Evolutionary conservation across 164 flowering plant genomes (phyloP).

Genomic region (grape (Vitis vinifera)): ASM3070453v1 NC_081809.1:25627001-25627500

Average conservation of each 20-base stretch:
- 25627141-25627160: conserved; percentile 77
- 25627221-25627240: conserved; percentile 85
- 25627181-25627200: conserved; percentile 87
- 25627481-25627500: too few species aligned
- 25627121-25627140: conserved; percentile 60
- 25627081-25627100: conserved; percentile 18
- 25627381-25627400: neutral
- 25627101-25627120: conserved; percentile 39
- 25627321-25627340: neutral
- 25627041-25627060: neutral
- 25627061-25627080: conserved; percentile 32
- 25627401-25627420: neutral
- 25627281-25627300: neutral
- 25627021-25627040: neutral
- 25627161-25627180: conserved; percentile 85
- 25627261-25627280: conserved; percentile 1
- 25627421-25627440: too few species aligned
- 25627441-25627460: too few species aligned
- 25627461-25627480: too few species aligned
- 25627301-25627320: neutral
- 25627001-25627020: too few species aligned
- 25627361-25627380: too few species aligned
- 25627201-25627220: conserved; percentile 90
- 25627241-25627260: conserved; percentile 30
- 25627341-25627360: neutral